Base-by-base conservation (phyloP, 2,329 filamentous ascomycete species). In the Macrophomina phaseolina region DNA sequence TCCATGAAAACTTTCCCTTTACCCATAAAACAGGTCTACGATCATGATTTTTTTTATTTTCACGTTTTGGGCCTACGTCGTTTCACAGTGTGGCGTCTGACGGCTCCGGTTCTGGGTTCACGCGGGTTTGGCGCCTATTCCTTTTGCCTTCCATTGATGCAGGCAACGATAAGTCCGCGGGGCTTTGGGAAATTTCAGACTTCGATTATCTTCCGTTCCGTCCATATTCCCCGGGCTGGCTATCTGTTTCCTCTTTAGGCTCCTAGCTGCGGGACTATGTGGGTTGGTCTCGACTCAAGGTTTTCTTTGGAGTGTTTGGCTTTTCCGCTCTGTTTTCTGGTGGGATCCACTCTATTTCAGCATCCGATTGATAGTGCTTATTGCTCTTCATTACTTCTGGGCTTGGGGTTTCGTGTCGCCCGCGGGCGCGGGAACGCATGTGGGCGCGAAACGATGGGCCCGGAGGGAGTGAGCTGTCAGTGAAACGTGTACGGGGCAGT, bases 351-450 rank as follows among this genome's bases (percentile, higher is more conserved):
- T 49, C 8, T 40, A 62, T 62, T 49, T 62, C 56, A 42, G 56
- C 46, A 61, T 45, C 49, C n/a, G 42, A 38, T 62, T 62, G 36
- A 42, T 61, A 49, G n/a, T 46, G 42, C 23, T 32, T 60, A 34
- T 14, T 42, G 16, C 30, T 45, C 16, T 45, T n/a, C 14, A n/a
- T 60, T 46, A 11, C 9, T 11, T 32, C 28, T 16, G 7, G 6
- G 30, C 14, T n/a, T 48, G 28, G 30, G 56, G 6, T 16, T n/a
- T 28, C 8, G 23, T 28, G 42, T 14, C 30, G 16, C 28, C 4
- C 42, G 36, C 11, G 36, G 36, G 36, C 36, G 36, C 23, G 36
- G 52, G 14, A 5, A 30, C 16, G 23, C 30, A 32, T 14, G 46
- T 49, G 46, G 32, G 14, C 30, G n/a, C 16, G 12, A 14, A 12